A percentile compares a stretch with the other conserved stretches of the same genome.
phyloP scores from a whole-genome alignment of 768 basidiomycete genomes.

The Pholiota microspora region DNA sequence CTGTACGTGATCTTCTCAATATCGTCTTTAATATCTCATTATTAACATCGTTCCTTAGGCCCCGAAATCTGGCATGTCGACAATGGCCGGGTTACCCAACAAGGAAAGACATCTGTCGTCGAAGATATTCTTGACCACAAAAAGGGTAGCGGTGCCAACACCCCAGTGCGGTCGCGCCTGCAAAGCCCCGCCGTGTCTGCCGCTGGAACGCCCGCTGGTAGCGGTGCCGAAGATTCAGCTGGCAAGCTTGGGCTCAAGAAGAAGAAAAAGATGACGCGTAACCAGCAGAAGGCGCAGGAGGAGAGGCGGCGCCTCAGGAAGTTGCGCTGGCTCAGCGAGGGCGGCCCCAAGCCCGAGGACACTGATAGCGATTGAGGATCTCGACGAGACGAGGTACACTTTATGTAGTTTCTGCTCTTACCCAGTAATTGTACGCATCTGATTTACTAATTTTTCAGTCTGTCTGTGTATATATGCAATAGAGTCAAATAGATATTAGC shows the following conservation, averaged over 20 bases:
- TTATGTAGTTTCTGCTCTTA: not conserved
- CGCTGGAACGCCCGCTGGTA: conserved; percentile 72
- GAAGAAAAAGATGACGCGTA: conserved; percentile 92
- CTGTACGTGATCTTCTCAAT: conserved; percentile 47
- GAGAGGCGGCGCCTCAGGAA: conserved; percentile 81
- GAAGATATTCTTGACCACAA: conserved; percentile 81
- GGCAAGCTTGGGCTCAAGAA: conserved; percentile 51
- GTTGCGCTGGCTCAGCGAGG: conserved; percentile 78
- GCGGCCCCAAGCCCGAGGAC: conserved; percentile 82
- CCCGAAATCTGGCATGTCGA: conserved; percentile 97
- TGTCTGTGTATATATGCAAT: not conserved
- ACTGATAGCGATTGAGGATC: conserved; percentile 59
- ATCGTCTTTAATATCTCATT: not conserved
- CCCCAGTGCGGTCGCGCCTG: conserved; percentile 67
- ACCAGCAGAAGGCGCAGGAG: conserved; percentile 86
- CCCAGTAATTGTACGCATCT: not conserved
- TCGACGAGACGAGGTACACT: not conserved
- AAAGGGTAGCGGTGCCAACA: conserved; percentile 69
- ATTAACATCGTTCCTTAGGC: conserved; percentile 38
- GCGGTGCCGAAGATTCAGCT: conserved; percentile 64
- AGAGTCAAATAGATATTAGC: not conserved
- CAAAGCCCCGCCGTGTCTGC: conserved; percentile 70
- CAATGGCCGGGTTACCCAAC: conserved; percentile 76
- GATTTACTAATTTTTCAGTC: not conserved
- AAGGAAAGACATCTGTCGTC: conserved; percentile 83